These are phyloP conservation scores for Pulveroboletus sp. DNA, from an alignment of 768 basidiomycete genomes.

Conservation along the genomic window DNA sequence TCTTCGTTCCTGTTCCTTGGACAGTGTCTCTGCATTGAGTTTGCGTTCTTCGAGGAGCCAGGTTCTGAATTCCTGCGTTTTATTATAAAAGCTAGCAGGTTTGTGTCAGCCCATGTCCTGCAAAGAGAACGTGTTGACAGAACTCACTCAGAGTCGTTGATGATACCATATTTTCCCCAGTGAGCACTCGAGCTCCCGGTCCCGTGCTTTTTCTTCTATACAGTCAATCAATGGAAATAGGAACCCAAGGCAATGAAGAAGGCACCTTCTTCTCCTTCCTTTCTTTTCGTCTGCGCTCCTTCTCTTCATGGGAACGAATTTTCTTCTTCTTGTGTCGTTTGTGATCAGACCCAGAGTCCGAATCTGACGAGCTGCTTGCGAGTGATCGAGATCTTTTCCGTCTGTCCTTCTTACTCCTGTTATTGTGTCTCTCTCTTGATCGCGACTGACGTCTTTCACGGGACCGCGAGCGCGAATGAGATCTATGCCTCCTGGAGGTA, in stretches of 20 bases:
- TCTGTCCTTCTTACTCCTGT: slow-evolving; percentile 25
- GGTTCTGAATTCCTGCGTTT: slow-evolving; percentile 81
- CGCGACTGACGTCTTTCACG: slow-evolving; percentile 34
- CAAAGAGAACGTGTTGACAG: neutral
- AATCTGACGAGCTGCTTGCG: slow-evolving; percentile 42
- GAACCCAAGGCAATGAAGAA: neutral
- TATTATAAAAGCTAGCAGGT: slow-evolving; percentile 68
- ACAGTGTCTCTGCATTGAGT: slow-evolving; percentile 84
- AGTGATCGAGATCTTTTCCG: slow-evolving; percentile 35
- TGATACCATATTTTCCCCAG: slow-evolving; percentile 91
- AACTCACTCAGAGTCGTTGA: slow-evolving; percentile 79
- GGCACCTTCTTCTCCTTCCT: slow-evolving; percentile 72
- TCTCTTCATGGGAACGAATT: slow-evolving; percentile 42
- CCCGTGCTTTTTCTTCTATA: slow-evolving; percentile 58
- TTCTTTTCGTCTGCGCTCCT: slow-evolving; percentile 56
- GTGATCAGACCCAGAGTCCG: slow-evolving; percentile 31
- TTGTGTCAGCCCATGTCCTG: slow-evolving; percentile 12
- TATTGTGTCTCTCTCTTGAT: slow-evolving; percentile 29
- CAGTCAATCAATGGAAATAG: slow-evolving; percentile 2
- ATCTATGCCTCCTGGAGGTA: slow-evolving; percentile 10
- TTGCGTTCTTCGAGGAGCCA: slow-evolving; percentile 94
- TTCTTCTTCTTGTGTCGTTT: slow-evolving; percentile 45
- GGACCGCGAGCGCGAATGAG: slow-evolving; percentile 27
- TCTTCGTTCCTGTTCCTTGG: slow-evolving; percentile 83
- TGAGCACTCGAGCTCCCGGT: slow-evolving; percentile 48